A percentile compares a stretch with the other conserved stretches of the same genome.
Evolutionary conservation across 768 basidiomycete genomes (phyloP).

Genomic region (Leccinum olivaceopallidum): DNA sequence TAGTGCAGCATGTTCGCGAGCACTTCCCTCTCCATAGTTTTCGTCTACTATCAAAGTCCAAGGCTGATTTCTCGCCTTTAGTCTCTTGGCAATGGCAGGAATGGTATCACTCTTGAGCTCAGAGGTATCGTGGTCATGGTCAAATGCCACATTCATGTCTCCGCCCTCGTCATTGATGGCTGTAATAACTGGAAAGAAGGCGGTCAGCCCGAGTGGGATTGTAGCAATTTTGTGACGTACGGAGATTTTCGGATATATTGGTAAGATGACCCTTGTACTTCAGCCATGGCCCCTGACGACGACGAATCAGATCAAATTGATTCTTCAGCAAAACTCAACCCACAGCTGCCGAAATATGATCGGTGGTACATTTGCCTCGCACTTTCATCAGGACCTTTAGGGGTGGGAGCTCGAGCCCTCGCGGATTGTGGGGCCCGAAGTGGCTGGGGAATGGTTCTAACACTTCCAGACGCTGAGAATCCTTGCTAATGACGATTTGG

Average conservation of each 20-base stretch:
- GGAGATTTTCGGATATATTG: conserved; percentile 94
- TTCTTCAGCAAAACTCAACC: conserved; percentile 26
- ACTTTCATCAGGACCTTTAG: conserved; percentile 89
- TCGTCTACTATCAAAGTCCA: conserved; percentile 97
- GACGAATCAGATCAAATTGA: conserved; percentile 1
- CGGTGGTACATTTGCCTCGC: conserved; percentile 98
- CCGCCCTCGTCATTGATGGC: conserved; percentile 95
- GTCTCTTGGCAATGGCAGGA: conserved; percentile 85
- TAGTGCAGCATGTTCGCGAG: conserved; percentile 95
- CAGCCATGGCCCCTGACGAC: conserved; percentile 85
- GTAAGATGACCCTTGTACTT: conserved; percentile 98
- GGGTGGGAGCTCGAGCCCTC: conserved; percentile 72
- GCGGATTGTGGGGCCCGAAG: conserved; percentile 53
- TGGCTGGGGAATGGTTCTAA: conserved; percentile 83
- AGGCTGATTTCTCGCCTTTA: conserved; percentile 79
- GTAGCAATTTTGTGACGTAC: conserved; percentile 46
- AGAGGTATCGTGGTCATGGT: conserved; percentile 53
- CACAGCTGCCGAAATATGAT: conserved; percentile 96
- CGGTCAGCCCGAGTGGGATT: conserved; percentile 2
- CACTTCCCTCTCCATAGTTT: conserved; percentile 97
- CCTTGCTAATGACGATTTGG: conserved; percentile 71
- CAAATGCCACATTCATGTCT: conserved; percentile 89
- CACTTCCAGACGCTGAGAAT: conserved; percentile 83
- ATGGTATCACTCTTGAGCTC: conserved; percentile 72
- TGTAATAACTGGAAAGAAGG: conserved; percentile 69